A percentile compares a stretch with the other conserved stretches of the same genome.
These are phyloP conservation scores for Vitis hybrid DNA, from an alignment of 177 flowering plant genomes.

Conservation along the genomic window DNA sequence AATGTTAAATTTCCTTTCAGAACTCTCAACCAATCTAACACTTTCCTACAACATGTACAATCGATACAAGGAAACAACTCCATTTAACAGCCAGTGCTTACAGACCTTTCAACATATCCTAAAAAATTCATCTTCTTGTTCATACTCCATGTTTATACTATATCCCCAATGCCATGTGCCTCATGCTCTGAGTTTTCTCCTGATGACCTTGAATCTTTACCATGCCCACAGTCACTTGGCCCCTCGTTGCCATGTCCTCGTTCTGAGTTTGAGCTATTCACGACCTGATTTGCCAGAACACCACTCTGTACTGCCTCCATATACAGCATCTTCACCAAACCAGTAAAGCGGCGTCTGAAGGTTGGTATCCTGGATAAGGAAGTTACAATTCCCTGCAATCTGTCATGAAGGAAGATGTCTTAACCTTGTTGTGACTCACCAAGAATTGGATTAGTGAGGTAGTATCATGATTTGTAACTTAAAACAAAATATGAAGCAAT, in stretches of 20 bases:
- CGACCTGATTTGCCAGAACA: slow-evolving; percentile 29
- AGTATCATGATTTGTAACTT: background rate
- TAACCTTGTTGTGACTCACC: no score
- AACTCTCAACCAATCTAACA: no score
- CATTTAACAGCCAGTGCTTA: no score
- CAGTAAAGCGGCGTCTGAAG: slow-evolving; percentile 68
- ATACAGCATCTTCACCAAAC: slow-evolving; percentile 64
- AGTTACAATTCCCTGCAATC: slow-evolving; percentile 80
- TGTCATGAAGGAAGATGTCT: slow-evolving; percentile 16
- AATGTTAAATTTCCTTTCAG: no score
- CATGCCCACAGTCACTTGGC: slow-evolving; percentile 9
- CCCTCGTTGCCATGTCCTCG: slow-evolving; percentile 5
- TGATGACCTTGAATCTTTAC: slow-evolving; percentile 12
- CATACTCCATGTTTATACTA: slow-evolving; percentile 8
- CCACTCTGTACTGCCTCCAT: slow-evolving; percentile 57
- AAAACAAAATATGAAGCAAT: background rate
- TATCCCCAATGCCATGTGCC: background rate
- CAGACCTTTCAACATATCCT: no score
- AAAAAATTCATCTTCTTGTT: no score
- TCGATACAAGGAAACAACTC: no score
- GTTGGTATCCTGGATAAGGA: slow-evolving; percentile 86
- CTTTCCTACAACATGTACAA: no score
- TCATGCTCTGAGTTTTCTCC: background rate
- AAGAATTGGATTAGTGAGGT: no score
- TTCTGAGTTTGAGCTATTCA: slow-evolving; percentile 16